Conservation (phyloP, 139 green algal species). For the Chlorella sorokiniana region DNA sequence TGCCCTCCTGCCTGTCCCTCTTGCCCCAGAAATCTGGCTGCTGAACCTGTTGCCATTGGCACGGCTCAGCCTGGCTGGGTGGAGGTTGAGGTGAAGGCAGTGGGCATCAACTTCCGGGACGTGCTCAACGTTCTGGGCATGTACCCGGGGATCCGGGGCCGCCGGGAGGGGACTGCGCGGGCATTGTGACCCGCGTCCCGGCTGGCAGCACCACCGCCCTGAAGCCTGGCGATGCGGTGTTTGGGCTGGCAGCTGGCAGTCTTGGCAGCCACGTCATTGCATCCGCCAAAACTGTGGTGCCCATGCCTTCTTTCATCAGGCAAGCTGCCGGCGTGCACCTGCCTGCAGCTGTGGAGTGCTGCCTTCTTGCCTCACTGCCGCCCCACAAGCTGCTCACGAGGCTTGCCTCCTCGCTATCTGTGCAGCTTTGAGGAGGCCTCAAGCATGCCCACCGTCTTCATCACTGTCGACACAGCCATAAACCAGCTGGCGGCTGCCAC, state of each 20-base stretch:
- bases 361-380: not conserved
- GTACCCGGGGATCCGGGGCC: slow-evolving; percentile 63
- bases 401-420: slow-evolving; percentile 9
- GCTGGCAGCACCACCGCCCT: slow-evolving; percentile 7
- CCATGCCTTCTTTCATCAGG: slow-evolving; percentile 55
- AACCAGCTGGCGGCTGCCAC: slow-evolving; percentile 17
- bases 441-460: slow-evolving; percentile 82
- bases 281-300: slow-evolving; percentile 63
- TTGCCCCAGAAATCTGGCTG: slow-evolving; percentile 46
- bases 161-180: slow-evolving; percentile 63
- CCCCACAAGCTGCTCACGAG: not conserved
- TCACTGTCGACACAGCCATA: slow-evolving; percentile 70
- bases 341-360: not conserved
- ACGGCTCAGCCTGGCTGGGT: slow-evolving; percentile 24
- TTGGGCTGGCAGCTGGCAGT: slow-evolving; percentile 78
- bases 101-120: slow-evolving; percentile 71
- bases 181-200: slow-evolving; percentile 49
- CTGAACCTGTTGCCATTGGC: slow-evolving; percentile 32
- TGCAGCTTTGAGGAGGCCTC: slow-evolving; percentile 73
- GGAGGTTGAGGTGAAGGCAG: slow-evolving; percentile 49
- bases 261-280: slow-evolving; percentile 74
- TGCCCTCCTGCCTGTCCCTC: not conserved
- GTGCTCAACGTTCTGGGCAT: slow-evolving; percentile 73
- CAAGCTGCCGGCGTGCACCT: not conserved
- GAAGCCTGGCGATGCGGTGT: slow-evolving; percentile 63